phyloP scores from a whole-genome alignment of 495 filamentous ascomycete species.

The Neurospora terricola region DNA sequence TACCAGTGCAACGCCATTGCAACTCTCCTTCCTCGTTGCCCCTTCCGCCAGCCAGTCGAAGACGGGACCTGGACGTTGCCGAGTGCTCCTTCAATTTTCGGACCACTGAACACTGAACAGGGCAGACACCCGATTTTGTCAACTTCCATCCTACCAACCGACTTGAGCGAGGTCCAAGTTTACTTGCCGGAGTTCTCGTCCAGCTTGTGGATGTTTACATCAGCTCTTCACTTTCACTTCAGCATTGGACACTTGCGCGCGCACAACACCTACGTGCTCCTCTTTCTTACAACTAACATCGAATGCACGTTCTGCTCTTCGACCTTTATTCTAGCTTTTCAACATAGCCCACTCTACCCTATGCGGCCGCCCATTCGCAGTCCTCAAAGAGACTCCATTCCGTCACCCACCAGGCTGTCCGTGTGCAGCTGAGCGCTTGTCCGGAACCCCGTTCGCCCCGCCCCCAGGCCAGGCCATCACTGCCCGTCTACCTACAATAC shows the following conservation, averaged over 20 bases:
- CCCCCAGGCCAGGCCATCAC: background rate
- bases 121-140: background rate
- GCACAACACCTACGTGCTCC: background rate
- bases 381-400: background rate
- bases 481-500: background rate
- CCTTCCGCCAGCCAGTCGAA: background rate
- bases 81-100: background rate
- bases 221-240: background rate
- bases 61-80: background rate
- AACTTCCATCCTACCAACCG: background rate
- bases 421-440: background rate
- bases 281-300: background rate
- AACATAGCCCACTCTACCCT: background rate
- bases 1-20: background rate
- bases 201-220: background rate
- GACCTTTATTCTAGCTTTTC: background rate
- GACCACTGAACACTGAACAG: background rate
- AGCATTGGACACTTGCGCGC: background rate
- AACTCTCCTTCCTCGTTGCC: background rate
- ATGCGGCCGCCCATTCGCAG: background rate
- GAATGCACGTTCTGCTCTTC: background rate
- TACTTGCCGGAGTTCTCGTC: background rate
- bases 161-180: background rate
- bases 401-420: background rate
- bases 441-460: background rate